These are phyloP conservation scores for Cytospora mali DNA, from an alignment of 2,329 filamentous ascomycete species.

Conservation along the genomic window DNA sequence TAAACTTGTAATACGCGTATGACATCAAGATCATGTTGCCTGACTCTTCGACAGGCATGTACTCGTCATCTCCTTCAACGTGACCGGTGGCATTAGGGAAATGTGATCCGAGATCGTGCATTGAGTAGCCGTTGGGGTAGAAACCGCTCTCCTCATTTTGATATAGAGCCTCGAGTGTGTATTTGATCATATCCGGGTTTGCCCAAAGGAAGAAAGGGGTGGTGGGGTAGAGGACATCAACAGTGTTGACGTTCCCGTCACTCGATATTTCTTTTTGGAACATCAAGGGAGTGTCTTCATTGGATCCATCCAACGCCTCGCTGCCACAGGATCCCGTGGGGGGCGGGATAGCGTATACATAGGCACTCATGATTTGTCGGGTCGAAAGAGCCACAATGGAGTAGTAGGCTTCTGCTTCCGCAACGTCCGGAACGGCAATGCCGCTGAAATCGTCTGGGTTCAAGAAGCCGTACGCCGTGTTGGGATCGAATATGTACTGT, in stretches of 20 bases:
- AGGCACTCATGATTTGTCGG: slow-evolving; percentile 77
- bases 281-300: slow-evolving; percentile 62
- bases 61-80: slow-evolving; percentile 66
- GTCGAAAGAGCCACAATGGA: slow-evolving; percentile 80
- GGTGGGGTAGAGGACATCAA: slow-evolving; percentile 82
- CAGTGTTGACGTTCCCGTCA: slow-evolving; percentile 80
- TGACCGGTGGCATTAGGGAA: slow-evolving; percentile 76
- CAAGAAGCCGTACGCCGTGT: slow-evolving; percentile 43
- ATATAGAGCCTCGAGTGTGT: slow-evolving; percentile 75
- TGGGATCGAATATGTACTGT: slow-evolving; percentile 30
- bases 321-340: slow-evolving; percentile 31
- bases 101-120: slow-evolving; percentile 72
- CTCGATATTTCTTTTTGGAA: slow-evolving; percentile 86
- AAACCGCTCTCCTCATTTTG: slow-evolving; percentile 80
- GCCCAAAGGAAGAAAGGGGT: slow-evolving; percentile 86
- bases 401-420: slow-evolving; percentile 69
- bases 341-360: slow-evolving; percentile 71
- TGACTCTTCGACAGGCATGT: slow-evolving; percentile 74
- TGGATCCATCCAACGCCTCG: slow-evolving; percentile 1
- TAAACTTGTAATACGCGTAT: slow-evolving; percentile 26
- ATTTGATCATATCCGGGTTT: slow-evolving; percentile 77
- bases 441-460: slow-evolving; percentile 71
- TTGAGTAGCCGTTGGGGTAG: slow-evolving; percentile 78
- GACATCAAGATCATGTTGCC: slow-evolving; percentile 75
- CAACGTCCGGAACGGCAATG: slow-evolving; percentile 65